These are phyloP conservation scores for Ascosphaera acerosa DNA, from an alignment of 2,329 filamentous ascomycete species.

Conservation along the genomic window DNA sequence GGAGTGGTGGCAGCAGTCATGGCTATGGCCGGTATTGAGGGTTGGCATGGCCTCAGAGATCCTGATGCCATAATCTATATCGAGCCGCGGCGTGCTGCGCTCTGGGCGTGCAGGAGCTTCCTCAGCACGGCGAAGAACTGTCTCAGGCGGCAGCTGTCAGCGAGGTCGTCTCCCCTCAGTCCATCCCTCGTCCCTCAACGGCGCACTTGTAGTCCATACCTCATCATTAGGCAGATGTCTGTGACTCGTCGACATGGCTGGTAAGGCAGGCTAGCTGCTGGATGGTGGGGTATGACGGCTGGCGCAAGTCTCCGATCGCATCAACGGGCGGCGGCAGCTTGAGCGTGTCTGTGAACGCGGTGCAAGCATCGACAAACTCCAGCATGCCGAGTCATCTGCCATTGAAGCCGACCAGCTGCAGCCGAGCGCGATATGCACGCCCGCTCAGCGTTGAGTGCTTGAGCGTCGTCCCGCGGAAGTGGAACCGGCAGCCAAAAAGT, in stretches of 20 bases:
- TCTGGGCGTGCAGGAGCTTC: slow-evolving; percentile 16
- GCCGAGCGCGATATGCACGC: too few relatives aligned
- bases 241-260: slow-evolving; percentile 7
- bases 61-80: too few relatives aligned
- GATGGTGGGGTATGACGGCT: background rate
- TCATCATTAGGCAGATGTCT: slow-evolving; percentile 17
- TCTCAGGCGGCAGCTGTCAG: background rate
- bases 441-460: too few relatives aligned
- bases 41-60: too few relatives aligned
- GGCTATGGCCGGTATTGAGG: too few relatives aligned
- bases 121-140: slow-evolving; percentile 21
- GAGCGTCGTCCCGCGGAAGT: too few relatives aligned
- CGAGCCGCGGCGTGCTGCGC: slow-evolving; percentile 17
- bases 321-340: too few relatives aligned
- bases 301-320: background rate
- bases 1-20: too few relatives aligned
- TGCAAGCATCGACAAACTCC: background rate
- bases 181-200: background rate
- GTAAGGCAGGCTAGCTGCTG: too few relatives aligned
- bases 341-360: too few relatives aligned
- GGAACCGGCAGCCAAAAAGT: background rate
- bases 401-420: background rate
- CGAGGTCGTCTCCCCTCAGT: background rate
- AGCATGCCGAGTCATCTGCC: background rate
- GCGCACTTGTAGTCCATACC: slow-evolving; percentile 9